Evolutionary conservation across 352 stramenopile species (phyloP).

Genomic region (Plasmopara viticola): DNA sequence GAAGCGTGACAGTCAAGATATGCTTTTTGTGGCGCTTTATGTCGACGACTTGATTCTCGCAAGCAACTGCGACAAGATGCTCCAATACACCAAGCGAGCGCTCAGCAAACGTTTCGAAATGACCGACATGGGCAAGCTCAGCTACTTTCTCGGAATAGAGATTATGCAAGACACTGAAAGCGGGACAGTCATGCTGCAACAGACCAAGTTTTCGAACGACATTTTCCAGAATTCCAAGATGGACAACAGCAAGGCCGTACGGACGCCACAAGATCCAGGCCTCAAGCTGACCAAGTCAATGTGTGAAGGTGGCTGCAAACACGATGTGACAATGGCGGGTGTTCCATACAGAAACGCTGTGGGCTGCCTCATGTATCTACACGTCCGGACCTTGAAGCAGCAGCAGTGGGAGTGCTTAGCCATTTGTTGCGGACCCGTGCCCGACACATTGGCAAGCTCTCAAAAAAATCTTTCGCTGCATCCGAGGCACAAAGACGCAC

Average conservation of each 20-base stretch:
- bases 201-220: background rate
- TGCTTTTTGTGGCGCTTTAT: slow-evolving; percentile 15
- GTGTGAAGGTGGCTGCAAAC: too few relatives aligned
- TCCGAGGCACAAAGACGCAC: too few relatives aligned
- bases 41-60: slow-evolving; percentile 10
- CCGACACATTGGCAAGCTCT: too few relatives aligned
- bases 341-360: background rate
- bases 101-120: background rate
- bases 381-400: too few relatives aligned
- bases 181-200: background rate
- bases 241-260: background rate
- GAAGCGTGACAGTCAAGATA: slow-evolving; percentile 10
- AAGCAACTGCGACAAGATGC: slow-evolving; percentile 8
- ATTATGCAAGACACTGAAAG: background rate
- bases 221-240: background rate
- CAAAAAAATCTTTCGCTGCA: too few relatives aligned
- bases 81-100: slow-evolving; percentile 2
- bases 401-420: too few relatives aligned
- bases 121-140: background rate
- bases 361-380: background rate
- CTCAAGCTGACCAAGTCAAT: too few relatives aligned
- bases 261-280: too few relatives aligned
- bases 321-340: too few relatives aligned
- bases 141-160: background rate
- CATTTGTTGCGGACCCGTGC: too few relatives aligned